Base-by-base conservation (phyloP, 2,329 filamentous ascomycete species). In the Apiospora arundinis region DNA sequence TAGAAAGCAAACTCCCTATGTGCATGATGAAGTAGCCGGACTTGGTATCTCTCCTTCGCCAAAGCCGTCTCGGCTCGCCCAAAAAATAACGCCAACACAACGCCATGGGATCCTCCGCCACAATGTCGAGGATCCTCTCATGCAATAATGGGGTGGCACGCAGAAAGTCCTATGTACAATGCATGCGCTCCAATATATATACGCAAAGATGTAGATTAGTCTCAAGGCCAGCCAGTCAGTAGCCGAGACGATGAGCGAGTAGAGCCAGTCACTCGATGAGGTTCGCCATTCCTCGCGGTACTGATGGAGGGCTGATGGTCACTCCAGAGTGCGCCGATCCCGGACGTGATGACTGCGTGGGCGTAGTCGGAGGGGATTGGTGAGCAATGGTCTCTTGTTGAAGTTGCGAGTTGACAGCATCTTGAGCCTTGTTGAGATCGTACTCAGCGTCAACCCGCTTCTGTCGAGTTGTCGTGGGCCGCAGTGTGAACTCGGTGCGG, bases 301-400 rank as follows among this genome's bases (percentile, higher is more conserved):
- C 70, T 4, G 70, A 71, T 4, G 72, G 72, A n/a, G 72, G 70
- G 25, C 67, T 63, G 6, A 67, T 73, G 23, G 71, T 73, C 18
- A 69, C 65, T 28, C 76, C 77, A 3, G 75, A 74, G 21, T 73
- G 74, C 23, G 74, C 69, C 6, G 68, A 70, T 6, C 60, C 44
- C 2, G 71, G 71, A 23, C 70, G 71, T 7, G 71, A 70, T 12
- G 71, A 25, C 45, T 74, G 73, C 4, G 75, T 74, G 9, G 79
- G 79, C 40, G 78, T 80, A 9, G 70, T 74, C 11, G 78, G 78
- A 25, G 40, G 72, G 72, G 28, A 70, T 44, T 37, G 52, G 66
- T 45, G 46, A n/a, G 66, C 68, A 48, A 28, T 70, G 21, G 44
- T 67, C 69, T 72, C 72, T 25, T 71, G 73, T 28, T 70, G 72